Conservation (phyloP, 768 basidiomycete species). For the Paxillus involutus region DNA sequence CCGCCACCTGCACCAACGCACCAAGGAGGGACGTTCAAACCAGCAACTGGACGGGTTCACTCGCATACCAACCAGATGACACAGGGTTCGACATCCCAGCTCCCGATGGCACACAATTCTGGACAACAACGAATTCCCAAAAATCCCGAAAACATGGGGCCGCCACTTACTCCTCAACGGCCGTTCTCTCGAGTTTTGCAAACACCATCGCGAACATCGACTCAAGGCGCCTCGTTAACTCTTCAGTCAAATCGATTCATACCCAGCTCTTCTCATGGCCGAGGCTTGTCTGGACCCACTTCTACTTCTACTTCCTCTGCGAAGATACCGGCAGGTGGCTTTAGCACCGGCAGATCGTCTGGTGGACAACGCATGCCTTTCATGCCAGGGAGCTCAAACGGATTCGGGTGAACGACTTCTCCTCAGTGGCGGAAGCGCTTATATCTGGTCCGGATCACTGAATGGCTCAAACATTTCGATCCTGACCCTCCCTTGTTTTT, state of each 20-base stretch:
- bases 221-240: slow-evolving; percentile 13
- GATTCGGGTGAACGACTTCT: slow-evolving; percentile 26
- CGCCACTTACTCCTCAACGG: slow-evolving; percentile 50
- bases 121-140: slow-evolving; percentile 24
- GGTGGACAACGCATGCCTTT: slow-evolving; percentile 57
- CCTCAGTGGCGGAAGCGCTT: background rate
- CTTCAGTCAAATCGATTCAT: slow-evolving; percentile 32
- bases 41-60: slow-evolving; percentile 16
- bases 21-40: slow-evolving; percentile 24
- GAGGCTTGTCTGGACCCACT: slow-evolving; percentile 16
- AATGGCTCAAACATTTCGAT: background rate
- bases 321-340: slow-evolving; percentile 3
- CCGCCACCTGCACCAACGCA: slow-evolving; percentile 26
- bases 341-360: slow-evolving; percentile 16
- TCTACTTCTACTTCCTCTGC: slow-evolving; percentile 24
- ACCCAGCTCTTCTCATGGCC: slow-evolving; percentile 26
- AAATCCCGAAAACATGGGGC: slow-evolving; percentile 42
- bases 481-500: background rate
- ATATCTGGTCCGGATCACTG: background rate
- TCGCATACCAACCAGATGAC: slow-evolving; percentile 8
- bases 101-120: background rate
- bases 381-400: slow-evolving; percentile 35
- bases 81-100: slow-evolving; percentile 10
- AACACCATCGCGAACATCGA: slow-evolving; percentile 26
- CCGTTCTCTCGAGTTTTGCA: slow-evolving; percentile 22